These are phyloP conservation scores for Kokia cookei DNA, from an alignment of 441 rosid species.

Conservation along the genomic window DNA sequence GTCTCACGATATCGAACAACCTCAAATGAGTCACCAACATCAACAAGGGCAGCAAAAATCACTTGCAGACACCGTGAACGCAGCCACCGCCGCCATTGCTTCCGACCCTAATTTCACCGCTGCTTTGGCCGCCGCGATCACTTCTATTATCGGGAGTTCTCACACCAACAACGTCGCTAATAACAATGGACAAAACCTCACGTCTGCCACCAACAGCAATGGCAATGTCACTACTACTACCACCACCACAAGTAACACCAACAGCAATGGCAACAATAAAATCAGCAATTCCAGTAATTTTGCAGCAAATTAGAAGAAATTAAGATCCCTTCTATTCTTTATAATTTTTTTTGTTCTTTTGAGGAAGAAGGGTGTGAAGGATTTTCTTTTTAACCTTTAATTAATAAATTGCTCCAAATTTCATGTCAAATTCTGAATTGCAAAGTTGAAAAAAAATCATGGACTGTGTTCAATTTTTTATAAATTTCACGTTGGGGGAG, in stretches of 20 bases:
- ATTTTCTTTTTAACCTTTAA: not conserved
- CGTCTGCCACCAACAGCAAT: constrained; percentile 9
- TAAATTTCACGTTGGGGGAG: no score
- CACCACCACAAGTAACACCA: not conserved
- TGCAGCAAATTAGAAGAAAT: constrained; percentile 20
- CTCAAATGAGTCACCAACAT: constrained; percentile 3
- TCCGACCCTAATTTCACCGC: constrained; percentile 64
- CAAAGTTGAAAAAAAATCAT: no score
- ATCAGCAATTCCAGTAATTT: constrained; percentile 17
- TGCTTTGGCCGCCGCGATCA: constrained; percentile 49
- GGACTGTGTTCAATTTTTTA: no score
- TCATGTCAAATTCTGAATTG: no score
- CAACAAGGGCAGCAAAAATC: constrained; percentile 1
- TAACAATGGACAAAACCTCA: not conserved
- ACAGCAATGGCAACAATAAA: constrained; percentile 24
- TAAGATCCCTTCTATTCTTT: not conserved
- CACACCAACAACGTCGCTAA: constrained; percentile 15
- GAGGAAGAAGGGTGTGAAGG: not conserved
- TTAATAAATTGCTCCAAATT: no score
- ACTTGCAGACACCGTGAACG: constrained; percentile 26
- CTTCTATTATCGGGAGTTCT: constrained; percentile 39
- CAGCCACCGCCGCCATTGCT: constrained; percentile 37
- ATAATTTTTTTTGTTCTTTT: not conserved
- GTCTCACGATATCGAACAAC: constrained; percentile 22
- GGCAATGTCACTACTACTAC: constrained; percentile 13